Evolutionary conservation across 2,329 filamentous ascomycete genomes (phyloP).

Genomic region (Massarina eburnea): DNA sequence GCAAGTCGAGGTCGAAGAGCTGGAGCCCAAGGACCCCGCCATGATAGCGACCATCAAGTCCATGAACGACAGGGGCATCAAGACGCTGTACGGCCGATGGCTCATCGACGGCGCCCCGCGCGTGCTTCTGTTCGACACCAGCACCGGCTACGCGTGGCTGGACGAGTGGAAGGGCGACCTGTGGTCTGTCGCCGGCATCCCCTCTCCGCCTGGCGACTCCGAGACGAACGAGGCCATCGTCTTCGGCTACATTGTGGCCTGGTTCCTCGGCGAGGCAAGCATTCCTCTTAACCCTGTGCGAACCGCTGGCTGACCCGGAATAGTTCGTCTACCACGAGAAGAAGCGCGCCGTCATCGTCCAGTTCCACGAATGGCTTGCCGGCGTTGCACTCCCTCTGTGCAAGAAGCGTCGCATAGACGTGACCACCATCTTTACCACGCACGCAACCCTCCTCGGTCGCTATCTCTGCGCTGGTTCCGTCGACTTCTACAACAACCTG

Average conservation of each 20-base stretch:
- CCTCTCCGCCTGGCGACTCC: conserved; percentile 85
- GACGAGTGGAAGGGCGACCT: conserved; percentile 97
- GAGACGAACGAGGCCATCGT: conserved; percentile 98
- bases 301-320: conserved; percentile 6
- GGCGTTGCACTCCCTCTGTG: conserved; percentile 89
- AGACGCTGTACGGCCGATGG: conserved; percentile 92
- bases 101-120: conserved; percentile 94
- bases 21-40: conserved; percentile 79
- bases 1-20: conserved; percentile 94
- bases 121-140: conserved; percentile 92
- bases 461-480: conserved; percentile 94
- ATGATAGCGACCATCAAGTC: conserved; percentile 81
- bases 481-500: conserved; percentile 99
- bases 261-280: conserved; percentile 92
- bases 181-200: conserved; percentile 90
- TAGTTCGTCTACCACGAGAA: conserved; percentile 94
- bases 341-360: conserved; percentile 87
- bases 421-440: conserved; percentile 98
- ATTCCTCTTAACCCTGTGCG: conserved; percentile 21
- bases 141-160: conserved; percentile 85
- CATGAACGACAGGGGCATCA: conserved; percentile 90
- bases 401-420: conserved; percentile 92
- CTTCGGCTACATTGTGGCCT: conserved; percentile 95
- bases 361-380: conserved; percentile 98
- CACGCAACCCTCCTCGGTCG: conserved; percentile 93